Base-by-base conservation (phyloP, 805 yeast species). In the Pichia sporocuriosa region DNA sequence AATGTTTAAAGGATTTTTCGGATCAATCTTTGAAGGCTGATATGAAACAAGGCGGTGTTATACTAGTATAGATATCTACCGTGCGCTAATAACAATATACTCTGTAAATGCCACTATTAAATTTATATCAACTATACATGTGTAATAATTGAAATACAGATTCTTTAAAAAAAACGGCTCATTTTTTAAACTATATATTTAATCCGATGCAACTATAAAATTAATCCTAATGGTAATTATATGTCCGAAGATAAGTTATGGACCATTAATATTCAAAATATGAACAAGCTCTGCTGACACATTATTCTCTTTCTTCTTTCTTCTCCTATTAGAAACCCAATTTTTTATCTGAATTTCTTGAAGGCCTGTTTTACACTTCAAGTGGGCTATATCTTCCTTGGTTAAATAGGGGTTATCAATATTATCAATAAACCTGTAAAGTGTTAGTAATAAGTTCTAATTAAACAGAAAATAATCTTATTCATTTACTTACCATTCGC, bases 261-360 rank as follows among this genome's bases (percentile, higher is more conserved):
- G 7, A 8, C 11, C 26, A 23, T 23, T 23, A 8, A 23, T 8
- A 11, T 11, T 11, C 26, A 23, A 23, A 7, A 23, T 7, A 8
- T 11, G 26, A 11, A 23, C 26, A 32, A 33, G 19, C 7, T 22
- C 19, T 4, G 26, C 35, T 6, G 40, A 37, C 11, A 37, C 26
- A 13, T 26, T 3, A 6, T 15, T 26, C 10, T 32, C 42, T n/a
- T 35, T 39, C 15, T 21, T 34, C 31, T 40, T 43, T 22, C 47
- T 34, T 25, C 47, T 35, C 13, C 29, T 39, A 29, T 43, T 43
- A 4, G 44, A 34, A 23, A 30, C 44, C 47, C 47, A 43, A 19
- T 43, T 43, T 28, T 35, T 43, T 27, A 43, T 30, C 24, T 43
- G 47, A 25, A n/a, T 37, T 37, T 16, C 43, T 35, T 25, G 36